Evolutionary conservation across 768 basidiomycete genomes (phyloP).

Genomic region (Suillus bovinus): DNA sequence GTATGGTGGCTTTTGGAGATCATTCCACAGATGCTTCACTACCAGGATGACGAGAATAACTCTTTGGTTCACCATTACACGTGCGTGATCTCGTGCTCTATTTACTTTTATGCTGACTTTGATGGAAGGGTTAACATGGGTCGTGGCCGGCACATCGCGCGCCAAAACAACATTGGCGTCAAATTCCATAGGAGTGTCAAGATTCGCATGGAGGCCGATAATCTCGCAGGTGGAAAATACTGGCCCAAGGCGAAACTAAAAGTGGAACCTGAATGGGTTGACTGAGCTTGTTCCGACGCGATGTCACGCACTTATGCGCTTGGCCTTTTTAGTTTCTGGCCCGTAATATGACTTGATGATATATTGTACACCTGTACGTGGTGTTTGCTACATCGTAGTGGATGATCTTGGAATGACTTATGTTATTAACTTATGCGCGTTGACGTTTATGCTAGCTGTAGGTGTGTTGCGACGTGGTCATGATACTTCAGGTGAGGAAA

Average conservation of each 20-base stretch:
- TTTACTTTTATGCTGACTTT: not conserved
- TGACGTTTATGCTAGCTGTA: too few species aligned
- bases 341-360: not conserved
- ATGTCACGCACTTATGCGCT: not conserved
- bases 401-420: not conserved
- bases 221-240: conserved; percentile 35
- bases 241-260: conserved; percentile 40
- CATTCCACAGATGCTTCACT: conserved; percentile 38
- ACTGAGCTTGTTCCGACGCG: conserved; percentile 22
- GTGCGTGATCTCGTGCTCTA: conserved; percentile 15
- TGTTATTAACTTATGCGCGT: not conserved
- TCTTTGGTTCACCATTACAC: conserved; percentile 15
- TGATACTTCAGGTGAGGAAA: too few species aligned
- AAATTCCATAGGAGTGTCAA: conserved; percentile 50
- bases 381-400: not conserved
- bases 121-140: conserved; percentile 38
- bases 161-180: conserved; percentile 34
- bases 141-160: conserved; percentile 41
- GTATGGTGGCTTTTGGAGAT: conserved; percentile 71
- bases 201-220: conserved; percentile 51
- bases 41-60: conserved; percentile 26
- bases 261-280: conserved; percentile 41
- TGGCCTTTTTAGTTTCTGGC: not conserved
- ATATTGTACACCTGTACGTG: not conserved
- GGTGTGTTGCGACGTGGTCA: too few species aligned